Base-by-base conservation (phyloP, 345 rosid species). In the Euclidium syriacum region DNA sequence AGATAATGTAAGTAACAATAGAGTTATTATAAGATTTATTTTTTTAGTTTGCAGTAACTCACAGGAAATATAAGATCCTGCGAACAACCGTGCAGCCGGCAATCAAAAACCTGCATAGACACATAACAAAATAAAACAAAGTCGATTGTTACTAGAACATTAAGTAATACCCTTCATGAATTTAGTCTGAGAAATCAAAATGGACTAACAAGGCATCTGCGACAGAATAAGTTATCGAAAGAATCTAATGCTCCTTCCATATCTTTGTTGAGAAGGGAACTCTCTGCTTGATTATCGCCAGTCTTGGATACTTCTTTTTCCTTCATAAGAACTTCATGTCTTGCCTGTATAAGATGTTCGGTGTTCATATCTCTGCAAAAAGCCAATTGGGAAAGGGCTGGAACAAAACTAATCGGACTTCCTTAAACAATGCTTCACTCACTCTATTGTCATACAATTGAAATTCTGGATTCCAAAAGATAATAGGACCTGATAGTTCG, bases 291-390 rank as follows among this genome's bases (percentile, higher is more conserved):
- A 41, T 67, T 80, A 64, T 79, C 85, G 27, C 62, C 78, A 61
- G 77, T 76, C 68, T 72, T 78, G 48, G 75, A 73, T 74, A 73
- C 77, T 72, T 80, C 78, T 73, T 78, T 91, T 40, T 86, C 86
- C 75, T 79, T 85, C 30, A 71, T 59, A 63, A 95, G 90, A 63
- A 71, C 72, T 75, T 83, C 95, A 65, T 80, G 76, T 90, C 97
- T 90, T 80, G 90, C 99, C 99, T 94, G 99, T 86, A 94, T 83
- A 90, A 90, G 97, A 90, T 81, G 95, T 83, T 94, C 54, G 85
- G 84, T 83, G 96, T 85, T 90, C 96, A 94, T 87, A 84, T 85
- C 88, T 85, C 87, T 86, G 97, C 87, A 90, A 50, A 82, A 79
- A 70, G 83, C 61, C 80, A 90, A 83, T 59, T 77, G 87, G 96